Evolutionary conservation across 352 stramenopile genomes (phyloP), one percentile per base, ranked within the genome.

Genomic region (Pythium apleroticum): DNA sequence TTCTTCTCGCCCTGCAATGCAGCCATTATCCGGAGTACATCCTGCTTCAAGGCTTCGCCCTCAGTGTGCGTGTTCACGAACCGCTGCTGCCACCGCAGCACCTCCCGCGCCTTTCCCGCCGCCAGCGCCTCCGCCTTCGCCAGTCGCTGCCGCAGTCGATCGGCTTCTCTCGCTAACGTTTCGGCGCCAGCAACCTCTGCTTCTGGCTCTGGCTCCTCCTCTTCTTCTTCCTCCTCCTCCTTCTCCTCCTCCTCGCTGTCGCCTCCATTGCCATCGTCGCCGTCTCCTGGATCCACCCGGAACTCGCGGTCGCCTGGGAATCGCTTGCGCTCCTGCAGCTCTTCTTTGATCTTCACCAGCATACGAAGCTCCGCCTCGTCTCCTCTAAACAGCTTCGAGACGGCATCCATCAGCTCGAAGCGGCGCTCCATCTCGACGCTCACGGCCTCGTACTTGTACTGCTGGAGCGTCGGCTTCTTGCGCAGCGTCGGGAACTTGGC

Each of bases 391-490:
- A n/a, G n/a, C n/a, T n/a, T n/a, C n/a, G n/a, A n/a, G n/a, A n/a
- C n/a, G n/a, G n/a, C n/a, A n/a, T n/a, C n/a, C n/a, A n/a, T n/a
- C n/a, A n/a, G n/a, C n/a, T n/a, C n/a, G n/a, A n/a, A n/a, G n/a
- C n/a, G n/a, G n/a, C n/a, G n/a, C n/a, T n/a, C n/a, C n/a, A n/a
- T n/a, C 9, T 49, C 41, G 11, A 49, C 41, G 41, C 20, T 6
- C n/a, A 49, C 28, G n/a, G 41, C 41, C 41, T 49, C n/a, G 41
- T 49, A 28, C 41, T 50, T 50, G 43, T 28, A 50, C 43, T 27
- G 43, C 20, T 50, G 27, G n/a, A 50, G 43, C 43, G 43, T 50
- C 17, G 20, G 43, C 43, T 15, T 27, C n/a, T n/a, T n/a, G n/a
- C n/a, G n/a, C n/a, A n/a, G n/a, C n/a, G n/a, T n/a, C n/a, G 19